Percentiles rank a stretch among this genome's conserved stretches.
These are phyloP conservation scores for Cordyceps fumosorosea DNA, from an alignment of 2,329 filamentous ascomycete species.

Conservation along the genomic window DNA sequence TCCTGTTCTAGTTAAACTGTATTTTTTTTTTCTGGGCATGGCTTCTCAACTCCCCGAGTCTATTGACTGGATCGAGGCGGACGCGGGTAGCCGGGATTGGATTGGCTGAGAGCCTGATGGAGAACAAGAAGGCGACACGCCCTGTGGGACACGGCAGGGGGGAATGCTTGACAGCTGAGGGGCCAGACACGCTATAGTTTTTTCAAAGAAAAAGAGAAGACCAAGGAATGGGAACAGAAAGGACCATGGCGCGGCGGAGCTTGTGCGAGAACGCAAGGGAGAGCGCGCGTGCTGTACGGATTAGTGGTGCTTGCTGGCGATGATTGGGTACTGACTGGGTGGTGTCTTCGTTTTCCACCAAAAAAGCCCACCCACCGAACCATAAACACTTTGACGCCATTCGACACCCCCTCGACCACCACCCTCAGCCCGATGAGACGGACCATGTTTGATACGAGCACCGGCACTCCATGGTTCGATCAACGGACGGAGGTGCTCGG, in stretches of 20 bases:
- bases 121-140: not conserved
- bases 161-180: not conserved
- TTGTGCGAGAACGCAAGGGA: not conserved
- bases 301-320: too few relatives aligned
- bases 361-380: too few relatives aligned
- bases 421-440: not conserved
- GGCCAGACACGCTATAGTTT: not conserved
- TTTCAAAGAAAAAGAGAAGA: not conserved
- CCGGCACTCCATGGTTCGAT: not conserved
- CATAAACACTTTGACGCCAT: too few relatives aligned
- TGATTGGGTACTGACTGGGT: too few relatives aligned
- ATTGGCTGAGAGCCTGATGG: not conserved
- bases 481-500: not conserved
- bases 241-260: not conserved
- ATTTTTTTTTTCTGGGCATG: not conserved
- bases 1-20: too few relatives aligned
- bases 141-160: not conserved
- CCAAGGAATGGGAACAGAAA: not conserved
- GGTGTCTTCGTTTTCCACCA: too few relatives aligned
- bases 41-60: not conserved
- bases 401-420: not conserved
- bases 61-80: conserved; percentile 8
- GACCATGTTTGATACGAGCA: not conserved
- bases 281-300: too few relatives aligned
- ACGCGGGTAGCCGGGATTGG: not conserved